Evolutionary conservation across 805 yeast genomes (phyloP).

Genomic region (Candida cerambycidarum): DNA sequence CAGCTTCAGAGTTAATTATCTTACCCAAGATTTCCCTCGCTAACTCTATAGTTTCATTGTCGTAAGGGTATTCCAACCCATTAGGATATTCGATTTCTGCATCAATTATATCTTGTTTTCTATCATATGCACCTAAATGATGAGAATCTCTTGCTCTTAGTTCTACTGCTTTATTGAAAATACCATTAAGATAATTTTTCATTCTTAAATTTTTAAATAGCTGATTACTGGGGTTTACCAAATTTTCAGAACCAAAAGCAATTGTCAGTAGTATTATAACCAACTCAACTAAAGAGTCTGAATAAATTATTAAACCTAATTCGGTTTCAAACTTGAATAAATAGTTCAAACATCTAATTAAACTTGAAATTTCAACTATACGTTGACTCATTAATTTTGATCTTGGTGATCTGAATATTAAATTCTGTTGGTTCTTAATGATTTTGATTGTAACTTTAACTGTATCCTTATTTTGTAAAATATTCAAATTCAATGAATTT

Average conservation of each 20-base stretch:
- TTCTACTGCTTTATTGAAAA: constrained; percentile 50
- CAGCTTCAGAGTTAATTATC: constrained; percentile 73
- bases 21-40: constrained; percentile 70
- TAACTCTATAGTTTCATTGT: constrained; percentile 60
- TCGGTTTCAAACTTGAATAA: constrained; percentile 34
- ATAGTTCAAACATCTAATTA: constrained; percentile 40
- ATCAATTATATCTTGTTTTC: constrained; percentile 17
- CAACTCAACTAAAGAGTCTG: constrained; percentile 46
- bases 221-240: constrained; percentile 35
- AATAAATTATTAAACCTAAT: constrained; percentile 33
- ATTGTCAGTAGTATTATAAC: constrained; percentile 52
- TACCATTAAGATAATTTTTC: constrained; percentile 23
- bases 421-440: constrained; percentile 50
- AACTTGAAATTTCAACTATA: constrained; percentile 38
- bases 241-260: constrained; percentile 45
- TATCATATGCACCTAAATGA: constrained; percentile 23
- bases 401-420: constrained; percentile 46
- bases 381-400: constrained; percentile 37
- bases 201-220: constrained; percentile 38
- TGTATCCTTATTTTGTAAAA: constrained; percentile 36
- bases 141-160: constrained; percentile 36
- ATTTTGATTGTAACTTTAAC: constrained; percentile 42
- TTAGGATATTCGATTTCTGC: constrained; percentile 48
- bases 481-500: constrained; percentile 22
- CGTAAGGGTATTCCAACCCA: constrained; percentile 63